Evolutionary conservation across 805 yeast species (phyloP), one percentile per base, ranked within the genome.

Genomic region (Saccharomycopsis schoenii): DNA sequence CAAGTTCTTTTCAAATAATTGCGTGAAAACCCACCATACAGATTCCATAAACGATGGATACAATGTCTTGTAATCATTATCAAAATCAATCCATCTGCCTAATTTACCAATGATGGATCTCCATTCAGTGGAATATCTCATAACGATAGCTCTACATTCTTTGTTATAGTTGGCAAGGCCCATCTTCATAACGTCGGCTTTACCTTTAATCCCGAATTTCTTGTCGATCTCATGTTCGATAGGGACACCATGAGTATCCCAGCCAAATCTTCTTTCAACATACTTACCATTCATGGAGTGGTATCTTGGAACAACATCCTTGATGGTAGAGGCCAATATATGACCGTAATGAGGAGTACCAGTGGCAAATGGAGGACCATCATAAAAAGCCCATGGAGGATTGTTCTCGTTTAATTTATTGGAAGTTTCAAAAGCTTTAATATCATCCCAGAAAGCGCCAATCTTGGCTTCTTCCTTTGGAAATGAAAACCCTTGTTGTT

Each of bases 341-440:
- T 94, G 99, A 65, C 99, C 99, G 73, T 94, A 96, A 74, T 94
- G 99, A 54, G 99, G 99, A 42, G 97, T 89, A 70, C 99, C 99
- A 1, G 99, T 94, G 61, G 99, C 99, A 75, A 94, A 94, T 68
- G 99, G 99, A 9, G 99, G 99, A 36, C 99, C 99, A 76, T 94
- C 99, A 71, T 88, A 94, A 74, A 94, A 94, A 43, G 97, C 83
- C 73, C 92, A 94, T 62, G 85, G 87, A 41, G 96, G 94, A 67
- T 84, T 83, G 60, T 83, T 98, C 72, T 93, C 81, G 55, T 96
- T 88, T 67, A 91, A 78, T 71, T 92, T 85, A 66, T 90, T 73
- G 37, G 96, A 84, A 54, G 88, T 85, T 66, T 89, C 90, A 79
- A 94, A 94, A n/a, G 99, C 99, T 72, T 91, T 87, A 68, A 90